Percentiles rank a stretch among this genome's conserved stretches.
Conservation (phyloP, 1,139 yeast genomes). For the Yamadazyma buinensis region DNA sequence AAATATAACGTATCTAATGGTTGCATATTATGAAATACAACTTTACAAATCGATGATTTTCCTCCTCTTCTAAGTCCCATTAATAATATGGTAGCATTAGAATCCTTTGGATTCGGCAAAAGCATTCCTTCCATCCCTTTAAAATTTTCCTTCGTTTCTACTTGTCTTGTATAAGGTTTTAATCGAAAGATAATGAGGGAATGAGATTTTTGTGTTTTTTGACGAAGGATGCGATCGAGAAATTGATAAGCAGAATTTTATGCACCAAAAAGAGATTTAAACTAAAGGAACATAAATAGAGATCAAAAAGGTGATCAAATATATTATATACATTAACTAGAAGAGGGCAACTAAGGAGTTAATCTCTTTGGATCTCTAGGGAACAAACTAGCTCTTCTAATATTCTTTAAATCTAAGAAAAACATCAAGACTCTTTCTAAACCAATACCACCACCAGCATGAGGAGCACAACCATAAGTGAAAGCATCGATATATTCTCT, state of each 20-base stretch:
- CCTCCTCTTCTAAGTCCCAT: conserved; percentile 87
- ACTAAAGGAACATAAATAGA: too few species aligned
- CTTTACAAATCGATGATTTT: conserved; percentile 89
- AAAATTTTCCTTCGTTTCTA: too few species aligned
- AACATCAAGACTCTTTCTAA: conserved; percentile 98
- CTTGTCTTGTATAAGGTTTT: too few species aligned
- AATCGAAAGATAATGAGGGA: too few species aligned
- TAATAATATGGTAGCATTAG: conserved; percentile 68
- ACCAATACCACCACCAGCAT: conserved; percentile 99
- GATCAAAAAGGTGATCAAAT: too few species aligned
- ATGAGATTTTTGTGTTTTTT: too few species aligned
- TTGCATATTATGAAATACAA: conserved; percentile 94
- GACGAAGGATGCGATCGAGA: too few species aligned
- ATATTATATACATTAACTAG: too few species aligned
- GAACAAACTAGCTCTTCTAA: conserved; percentile 95
- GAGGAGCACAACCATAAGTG: conserved; percentile 95
- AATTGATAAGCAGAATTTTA: too few species aligned
- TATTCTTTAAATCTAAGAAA: conserved; percentile 92
- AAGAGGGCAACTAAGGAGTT: too few species aligned
- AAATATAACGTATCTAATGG: conserved; percentile 89
- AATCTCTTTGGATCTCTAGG: conserved; percentile 98
- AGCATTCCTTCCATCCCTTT: conserved; percentile 37
- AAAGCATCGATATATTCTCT: conserved; percentile 91
- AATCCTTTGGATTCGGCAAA: conserved; percentile 34
- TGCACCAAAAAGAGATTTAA: too few species aligned